phyloP scores from a whole-genome alignment of 768 basidiomycete species.

The Multifurca ochricompacta region DNA sequence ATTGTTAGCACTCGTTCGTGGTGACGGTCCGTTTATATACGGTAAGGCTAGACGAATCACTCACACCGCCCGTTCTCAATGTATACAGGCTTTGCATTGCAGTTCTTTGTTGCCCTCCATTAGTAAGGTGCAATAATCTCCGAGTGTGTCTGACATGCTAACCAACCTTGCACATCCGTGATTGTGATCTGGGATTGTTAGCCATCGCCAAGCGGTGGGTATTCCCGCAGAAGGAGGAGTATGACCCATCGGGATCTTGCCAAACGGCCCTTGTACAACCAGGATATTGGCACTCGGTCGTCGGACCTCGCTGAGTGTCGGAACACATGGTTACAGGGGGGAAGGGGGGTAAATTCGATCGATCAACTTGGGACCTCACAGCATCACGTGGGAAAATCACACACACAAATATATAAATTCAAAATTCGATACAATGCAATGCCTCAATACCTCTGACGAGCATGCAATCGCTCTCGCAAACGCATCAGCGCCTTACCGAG shows the following conservation, averaged over 20 bases:
- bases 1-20: background rate
- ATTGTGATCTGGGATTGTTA: background rate
- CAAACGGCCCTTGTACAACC: slow-evolving; percentile 18
- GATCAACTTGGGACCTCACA: background rate
- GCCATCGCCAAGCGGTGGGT: slow-evolving; percentile 20
- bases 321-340: slow-evolving; percentile 8
- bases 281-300: slow-evolving; percentile 18
- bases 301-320: slow-evolving; percentile 12
- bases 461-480: slow-evolving; percentile 29
- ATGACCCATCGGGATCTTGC: slow-evolving; percentile 23
- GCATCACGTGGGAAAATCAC: slow-evolving; percentile 5
- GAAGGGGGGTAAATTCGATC: background rate
- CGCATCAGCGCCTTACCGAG: slow-evolving; percentile 36
- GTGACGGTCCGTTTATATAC: too few species aligned
- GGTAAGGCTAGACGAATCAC: background rate
- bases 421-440: background rate
- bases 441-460: slow-evolving; percentile 14
- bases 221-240: slow-evolving; percentile 21
- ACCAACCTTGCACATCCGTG: slow-evolving; percentile 21
- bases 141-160: background rate
- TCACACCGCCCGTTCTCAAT: slow-evolving; percentile 21
- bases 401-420: background rate
- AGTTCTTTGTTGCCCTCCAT: slow-evolving; percentile 11
- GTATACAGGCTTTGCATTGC: slow-evolving; percentile 17
- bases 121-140: background rate